Evolutionary conservation across 1,139 yeast species (phyloP).

Genomic region (Kurtzmaniella quercitrusa): DNA sequence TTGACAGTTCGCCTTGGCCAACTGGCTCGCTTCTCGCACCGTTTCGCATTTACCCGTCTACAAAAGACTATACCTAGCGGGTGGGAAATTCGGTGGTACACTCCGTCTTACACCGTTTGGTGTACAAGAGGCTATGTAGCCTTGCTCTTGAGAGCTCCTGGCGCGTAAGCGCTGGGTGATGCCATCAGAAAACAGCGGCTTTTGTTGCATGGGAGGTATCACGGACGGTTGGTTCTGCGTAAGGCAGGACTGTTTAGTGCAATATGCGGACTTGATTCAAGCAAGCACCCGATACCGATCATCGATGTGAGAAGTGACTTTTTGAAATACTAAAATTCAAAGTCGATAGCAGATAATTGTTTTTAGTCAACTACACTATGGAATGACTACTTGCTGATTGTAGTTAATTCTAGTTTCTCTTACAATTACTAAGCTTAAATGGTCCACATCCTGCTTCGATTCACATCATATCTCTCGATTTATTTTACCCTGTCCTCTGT

Average conservation of each 20-base stretch:
- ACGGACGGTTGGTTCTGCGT: slow-evolving; percentile 64
- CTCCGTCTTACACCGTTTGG: slow-evolving; percentile 41
- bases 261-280: slow-evolving; percentile 59
- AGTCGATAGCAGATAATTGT: background rate
- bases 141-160: slow-evolving; percentile 65
- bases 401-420: too few relatives aligned
- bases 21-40: slow-evolving; percentile 40
- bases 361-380: too few relatives aligned
- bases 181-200: slow-evolving; percentile 60
- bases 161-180: slow-evolving; percentile 73
- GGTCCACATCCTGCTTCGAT: too few relatives aligned
- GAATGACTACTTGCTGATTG: too few relatives aligned
- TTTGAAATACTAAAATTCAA: slow-evolving; percentile 5
- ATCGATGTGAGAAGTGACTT: slow-evolving; percentile 43
- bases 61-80: slow-evolving; percentile 49
- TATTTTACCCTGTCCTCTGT: background rate
- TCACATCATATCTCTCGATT: too few relatives aligned
- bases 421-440: too few relatives aligned
- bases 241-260: slow-evolving; percentile 64
- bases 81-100: slow-evolving; percentile 85
- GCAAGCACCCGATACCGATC: slow-evolving; percentile 82
- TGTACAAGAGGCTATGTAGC: slow-evolving; percentile 7
- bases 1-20: slow-evolving; percentile 15
- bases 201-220: slow-evolving; percentile 64
- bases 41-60: slow-evolving; percentile 68